phyloP scores from a whole-genome alignment of 352 stramenopile species.

The Thalassiosira hispida region DNA sequence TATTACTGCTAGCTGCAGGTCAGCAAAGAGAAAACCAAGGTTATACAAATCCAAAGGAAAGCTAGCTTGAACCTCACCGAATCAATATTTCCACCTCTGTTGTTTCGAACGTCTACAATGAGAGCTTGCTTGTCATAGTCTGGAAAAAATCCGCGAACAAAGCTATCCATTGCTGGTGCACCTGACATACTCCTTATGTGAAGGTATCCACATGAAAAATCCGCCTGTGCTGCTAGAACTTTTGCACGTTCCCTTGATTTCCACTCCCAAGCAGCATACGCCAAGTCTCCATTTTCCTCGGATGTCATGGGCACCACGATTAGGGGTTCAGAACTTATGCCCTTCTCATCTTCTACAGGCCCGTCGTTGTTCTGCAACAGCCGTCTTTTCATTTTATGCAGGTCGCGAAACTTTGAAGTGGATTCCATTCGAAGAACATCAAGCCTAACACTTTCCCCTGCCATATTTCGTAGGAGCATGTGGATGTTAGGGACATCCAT shows the following conservation, averaged over 20 bases:
- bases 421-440: slow-evolving; percentile 69
- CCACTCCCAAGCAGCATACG: slow-evolving; percentile 79
- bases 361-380: slow-evolving; percentile 11
- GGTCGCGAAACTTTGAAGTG: slow-evolving; percentile 19
- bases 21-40: too few species aligned
- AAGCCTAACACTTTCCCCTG: slow-evolving; percentile 62
- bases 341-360: slow-evolving; percentile 9
- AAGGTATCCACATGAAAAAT: slow-evolving; percentile 75
- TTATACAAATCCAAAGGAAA: too few species aligned
- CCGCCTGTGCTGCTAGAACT: slow-evolving; percentile 46
- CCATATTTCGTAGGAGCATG: slow-evolving; percentile 66
- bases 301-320: slow-evolving; percentile 63
- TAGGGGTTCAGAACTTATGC: slow-evolving; percentile 47
- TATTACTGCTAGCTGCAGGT: too few species aligned
- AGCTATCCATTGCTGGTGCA: slow-evolving; percentile 63
- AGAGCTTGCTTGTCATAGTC: slow-evolving; percentile 78
- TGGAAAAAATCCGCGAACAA: slow-evolving; percentile 73
- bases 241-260: slow-evolving; percentile 65
- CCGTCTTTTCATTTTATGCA: slow-evolving; percentile 11
- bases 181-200: slow-evolving; percentile 71
- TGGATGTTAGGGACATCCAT: slow-evolving; percentile 73
- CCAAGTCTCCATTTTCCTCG: slow-evolving; percentile 38
- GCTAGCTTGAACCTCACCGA: slow-evolving; percentile 68
- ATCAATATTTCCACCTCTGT: slow-evolving; percentile 79
- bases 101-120: slow-evolving; percentile 79